A percentile compares a stretch with the other conserved stretches of the same genome.
These are phyloP conservation scores for Styphnolobium japonicum DNA, from an alignment of 306 rosid genomes.

Conservation along the genomic window DNA sequence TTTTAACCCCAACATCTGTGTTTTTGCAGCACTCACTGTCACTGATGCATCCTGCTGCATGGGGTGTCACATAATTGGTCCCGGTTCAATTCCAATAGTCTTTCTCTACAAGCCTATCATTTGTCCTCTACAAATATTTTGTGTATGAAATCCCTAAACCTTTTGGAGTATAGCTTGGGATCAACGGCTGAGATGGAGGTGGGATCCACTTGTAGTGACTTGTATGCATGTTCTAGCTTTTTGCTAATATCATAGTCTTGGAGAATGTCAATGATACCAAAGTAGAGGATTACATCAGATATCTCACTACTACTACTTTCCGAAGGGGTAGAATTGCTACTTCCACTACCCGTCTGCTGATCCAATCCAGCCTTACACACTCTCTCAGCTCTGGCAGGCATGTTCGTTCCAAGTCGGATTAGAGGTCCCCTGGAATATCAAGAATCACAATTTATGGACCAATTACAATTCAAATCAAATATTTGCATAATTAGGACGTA, in stretches of 20 bases:
- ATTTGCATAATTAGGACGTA: conserved; percentile 8
- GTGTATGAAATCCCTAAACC: conserved; percentile 55
- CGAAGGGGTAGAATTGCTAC: conserved; percentile 36
- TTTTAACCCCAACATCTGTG: neutral
- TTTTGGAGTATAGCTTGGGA: conserved; percentile 57
- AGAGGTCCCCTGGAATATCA: conserved; percentile 49
- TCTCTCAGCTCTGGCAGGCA: conserved; percentile 56
- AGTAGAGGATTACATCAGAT: conserved; percentile 57
- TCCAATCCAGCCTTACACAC: conserved; percentile 37
- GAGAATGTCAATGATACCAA: conserved; percentile 69
- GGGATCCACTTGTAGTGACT: conserved; percentile 61
- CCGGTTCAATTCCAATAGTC: neutral
- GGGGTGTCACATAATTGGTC: conserved; percentile 18
- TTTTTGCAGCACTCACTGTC: conserved; percentile 7
- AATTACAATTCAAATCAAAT: neutral
- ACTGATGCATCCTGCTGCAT: neutral
- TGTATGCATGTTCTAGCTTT: conserved; percentile 68
- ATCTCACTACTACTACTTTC: conserved; percentile 26
- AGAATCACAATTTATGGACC: conserved; percentile 6
- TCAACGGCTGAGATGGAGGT: conserved; percentile 61
- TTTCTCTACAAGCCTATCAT: conserved; percentile 24
- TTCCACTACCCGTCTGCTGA: conserved; percentile 38
- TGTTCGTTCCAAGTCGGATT: conserved; percentile 55
- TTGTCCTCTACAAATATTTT: conserved; percentile 60
- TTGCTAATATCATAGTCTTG: conserved; percentile 65